These are phyloP conservation scores for Rhizopogon sp. DNA, from an alignment of 768 basidiomycete genomes.

Conservation along the genomic window DNA sequence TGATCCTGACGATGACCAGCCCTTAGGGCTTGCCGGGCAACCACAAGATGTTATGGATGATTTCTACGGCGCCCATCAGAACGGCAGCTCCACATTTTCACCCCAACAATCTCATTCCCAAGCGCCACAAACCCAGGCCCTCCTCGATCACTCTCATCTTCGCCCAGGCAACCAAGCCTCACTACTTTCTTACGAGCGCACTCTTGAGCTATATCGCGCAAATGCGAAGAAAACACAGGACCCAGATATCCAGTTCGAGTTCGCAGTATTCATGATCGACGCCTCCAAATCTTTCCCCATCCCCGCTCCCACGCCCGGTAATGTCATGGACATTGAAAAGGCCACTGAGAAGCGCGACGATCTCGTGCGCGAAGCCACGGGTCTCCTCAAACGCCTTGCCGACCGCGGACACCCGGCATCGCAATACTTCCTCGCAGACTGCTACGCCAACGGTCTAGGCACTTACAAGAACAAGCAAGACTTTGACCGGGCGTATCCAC, in stretches of 20 bases:
- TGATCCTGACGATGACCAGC: constrained; percentile 39
- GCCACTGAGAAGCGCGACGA: constrained; percentile 82
- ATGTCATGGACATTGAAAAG: constrained; percentile 77
- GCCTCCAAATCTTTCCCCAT: constrained; percentile 88
- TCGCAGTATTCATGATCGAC: constrained; percentile 98
- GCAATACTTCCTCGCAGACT: constrained; percentile 97
- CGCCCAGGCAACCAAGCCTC: constrained; percentile 90
- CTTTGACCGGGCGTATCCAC: constrained; percentile 94
- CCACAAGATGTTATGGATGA: constrained; percentile 39
- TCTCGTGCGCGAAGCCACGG: constrained; percentile 82
- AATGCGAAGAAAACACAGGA: constrained; percentile 99
- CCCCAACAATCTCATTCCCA: constrained; percentile 60
- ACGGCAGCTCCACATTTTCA: constrained; percentile 18
- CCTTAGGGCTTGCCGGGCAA: constrained; percentile 22
- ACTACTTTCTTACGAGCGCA: constrained; percentile 91
- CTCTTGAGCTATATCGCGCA: constrained; percentile 92
- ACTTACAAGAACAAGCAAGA: constrained; percentile 88
- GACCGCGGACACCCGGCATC: constrained; percentile 92
- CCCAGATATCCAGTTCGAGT: constrained; percentile 96
- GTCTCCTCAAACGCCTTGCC: constrained; percentile 84
- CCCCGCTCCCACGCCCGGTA: constrained; percentile 62
- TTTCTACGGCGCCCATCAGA: constrained; percentile 23
- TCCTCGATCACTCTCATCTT: constrained; percentile 89
- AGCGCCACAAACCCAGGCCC: constrained; percentile 43
- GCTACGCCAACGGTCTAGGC: constrained; percentile 97